A percentile compares a stretch with the other conserved stretches of the same genome.
Evolutionary conservation across 1,139 yeast species (phyloP).

Genomic region (Blastobotrys indianensis): DNA sequence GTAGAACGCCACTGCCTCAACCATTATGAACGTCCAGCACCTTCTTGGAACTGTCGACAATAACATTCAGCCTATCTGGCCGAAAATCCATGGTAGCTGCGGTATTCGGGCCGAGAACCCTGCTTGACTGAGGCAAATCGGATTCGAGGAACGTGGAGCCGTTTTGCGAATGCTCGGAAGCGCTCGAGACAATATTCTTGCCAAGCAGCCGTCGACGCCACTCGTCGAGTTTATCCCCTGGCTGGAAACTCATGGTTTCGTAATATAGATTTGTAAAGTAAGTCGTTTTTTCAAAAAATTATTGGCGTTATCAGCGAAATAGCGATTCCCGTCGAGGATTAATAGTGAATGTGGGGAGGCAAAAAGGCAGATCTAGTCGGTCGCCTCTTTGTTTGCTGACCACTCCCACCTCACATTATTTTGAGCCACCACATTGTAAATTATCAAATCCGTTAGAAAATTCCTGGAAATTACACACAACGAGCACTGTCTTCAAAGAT

Average conservation of each 20-base stretch:
- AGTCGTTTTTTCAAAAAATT: too few species aligned
- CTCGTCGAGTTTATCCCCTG: not conserved
- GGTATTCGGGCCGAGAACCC: conserved; percentile 11
- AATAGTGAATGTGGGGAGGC: too few species aligned
- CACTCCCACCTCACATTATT: too few species aligned
- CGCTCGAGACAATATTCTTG: conserved; percentile 8
- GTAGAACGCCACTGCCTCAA: not conserved
- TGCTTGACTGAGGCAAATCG: conserved; percentile 7
- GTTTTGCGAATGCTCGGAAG: conserved; percentile 1
- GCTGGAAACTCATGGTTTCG: not conserved
- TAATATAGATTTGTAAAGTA: too few species aligned
- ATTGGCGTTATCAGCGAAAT: too few species aligned
- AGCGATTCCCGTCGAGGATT: too few species aligned
- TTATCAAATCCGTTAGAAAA: too few species aligned
- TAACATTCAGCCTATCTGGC: conserved; percentile 11
- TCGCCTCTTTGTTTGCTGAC: too few species aligned
- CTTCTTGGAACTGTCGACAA: conserved; percentile 4
- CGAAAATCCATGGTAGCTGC: conserved; percentile 12
- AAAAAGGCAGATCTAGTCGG: too few species aligned
- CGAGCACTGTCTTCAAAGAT: too few species aligned
- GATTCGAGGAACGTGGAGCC: conserved; percentile 3
- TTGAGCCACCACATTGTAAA: too few species aligned
- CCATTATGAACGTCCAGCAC: not conserved
- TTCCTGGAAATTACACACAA: too few species aligned
- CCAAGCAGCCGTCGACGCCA: conserved; percentile 7